Base-by-base conservation (phyloP, 805 yeast species). In the Myxozyma sirexii region DNA sequence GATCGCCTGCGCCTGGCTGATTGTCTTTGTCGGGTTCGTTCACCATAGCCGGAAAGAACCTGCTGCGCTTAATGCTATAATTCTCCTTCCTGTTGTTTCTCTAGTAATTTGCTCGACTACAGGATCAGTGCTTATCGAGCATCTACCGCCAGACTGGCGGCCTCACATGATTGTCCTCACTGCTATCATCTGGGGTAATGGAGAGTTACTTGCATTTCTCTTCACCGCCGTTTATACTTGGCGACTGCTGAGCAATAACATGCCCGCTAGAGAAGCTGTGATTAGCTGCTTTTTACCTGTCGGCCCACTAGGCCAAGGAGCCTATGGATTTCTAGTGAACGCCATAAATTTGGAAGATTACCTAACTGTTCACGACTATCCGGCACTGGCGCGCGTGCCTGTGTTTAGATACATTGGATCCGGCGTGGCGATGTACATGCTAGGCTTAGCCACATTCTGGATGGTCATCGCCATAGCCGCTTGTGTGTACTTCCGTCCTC, bases 291-390 rank as follows among this genome's bases (percentile, higher is more conserved):
- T 90, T 69, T 79, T 90, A 54, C 91, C 96, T 0, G 76, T 90
- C 47, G 97, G 97, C 6, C 85, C 92, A 43, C 72, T 88, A 69
- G 97, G 97, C 19, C 97, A 91, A 73, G 96, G 94, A 1, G 81
- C 89, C 1, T 88, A 78, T 72, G 88, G 88, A 1, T 79, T 88
- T 13, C 72, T 85, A 63, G 72, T 82, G 51, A 75, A 84, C 62
- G 86, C 89, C 6, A 67, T 73, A 27, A 80, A 83, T 70, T 48
- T 67, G 64, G 55, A 68, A 67, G 56, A 59, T 47, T 55, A 62
- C 57, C 65, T 71, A 31, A 45, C 56, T 21, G 60, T 62, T 12
- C 49, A 65, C 27, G 57, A 68, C 24, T 56, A 63, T 31, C 47
- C 71, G 38, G 63, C 70, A 1, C 70, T 74, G 6, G 73, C 72